Evolutionary conservation across 2,329 filamentous ascomycete genomes (phyloP), one percentile per base, ranked within the genome.

Genomic region (Alternaria triticimaculans): DNA sequence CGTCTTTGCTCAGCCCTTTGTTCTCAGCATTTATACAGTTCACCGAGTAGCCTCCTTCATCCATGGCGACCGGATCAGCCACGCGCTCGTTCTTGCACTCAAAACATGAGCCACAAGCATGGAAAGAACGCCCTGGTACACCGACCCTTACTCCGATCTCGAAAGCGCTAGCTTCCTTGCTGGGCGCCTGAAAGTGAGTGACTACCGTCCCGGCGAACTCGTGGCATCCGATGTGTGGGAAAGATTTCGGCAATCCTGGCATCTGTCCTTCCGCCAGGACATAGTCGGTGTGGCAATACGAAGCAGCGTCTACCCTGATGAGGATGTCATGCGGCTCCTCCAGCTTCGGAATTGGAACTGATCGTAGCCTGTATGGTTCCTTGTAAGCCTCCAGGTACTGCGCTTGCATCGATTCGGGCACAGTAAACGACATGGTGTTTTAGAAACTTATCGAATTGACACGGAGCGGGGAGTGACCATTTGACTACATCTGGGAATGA

Each of bases 211-310:
- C 83, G 0, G 82, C 81, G 58, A 84, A 84, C 58, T 85, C 83
- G 67, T 84, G 82, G 58, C 79, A 81, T 41, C 82, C 80, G 37
- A 84, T 71, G 65, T 83, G 82, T 8, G 83, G 83, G 54, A 84
- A 80, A 5, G 66, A 67, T 2, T 76, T 75, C 1, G 82, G 81
- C 26, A 77, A 65, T 2, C 70, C 72, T 7, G 68, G 70, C 74
- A 81, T 76, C 41, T 75, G 66, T 14, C 80, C 80, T 41, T 76
- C 64, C 28, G 79, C 76, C 18, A 82, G 71, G 9, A 81, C 76
- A 25, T 71, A 76, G 56, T 82, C 80, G 11, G 82, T 84, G 67
- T 84, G 83, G 71, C 82, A 84, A 67, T 84, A 85, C 1, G 82
- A 84, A 10, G 82, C 82, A 6, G 83, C 83, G 51, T 81, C 78